Conservation (phyloP, 208 protist species). For the Leishmania turanica region DNA sequence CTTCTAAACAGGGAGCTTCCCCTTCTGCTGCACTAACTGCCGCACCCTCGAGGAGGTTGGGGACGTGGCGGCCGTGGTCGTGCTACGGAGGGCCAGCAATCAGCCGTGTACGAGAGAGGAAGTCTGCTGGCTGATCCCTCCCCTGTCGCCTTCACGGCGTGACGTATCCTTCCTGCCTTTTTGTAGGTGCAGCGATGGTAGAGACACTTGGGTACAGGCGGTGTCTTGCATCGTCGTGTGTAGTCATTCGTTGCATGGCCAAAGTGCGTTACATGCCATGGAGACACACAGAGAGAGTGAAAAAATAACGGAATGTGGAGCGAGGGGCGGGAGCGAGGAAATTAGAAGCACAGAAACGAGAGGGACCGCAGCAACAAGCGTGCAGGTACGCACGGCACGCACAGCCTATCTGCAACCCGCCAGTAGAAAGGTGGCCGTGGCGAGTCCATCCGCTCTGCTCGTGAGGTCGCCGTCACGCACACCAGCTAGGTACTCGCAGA, state of each 20-base stretch:
- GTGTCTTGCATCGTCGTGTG: background rate
- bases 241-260: background rate
- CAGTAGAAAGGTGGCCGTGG: background rate
- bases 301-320: background rate
- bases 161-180: background rate
- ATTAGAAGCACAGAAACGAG: background rate
- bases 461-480: background rate
- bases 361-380: background rate
- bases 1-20: background rate
- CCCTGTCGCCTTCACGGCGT: background rate
- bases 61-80: background rate
- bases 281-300: background rate
- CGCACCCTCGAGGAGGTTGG: background rate
- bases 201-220: background rate
- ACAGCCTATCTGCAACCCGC: background rate
- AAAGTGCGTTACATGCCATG: background rate
- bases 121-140: background rate
- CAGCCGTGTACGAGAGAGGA: background rate
- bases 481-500: background rate
- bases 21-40: background rate
- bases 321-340: background rate
- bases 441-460: background rate
- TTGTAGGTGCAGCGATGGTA: background rate
- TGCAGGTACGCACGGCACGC: background rate
- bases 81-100: background rate